phyloP scores from a whole-genome alignment of 768 basidiomycete species.

The Auriculariales sp. region DNA sequence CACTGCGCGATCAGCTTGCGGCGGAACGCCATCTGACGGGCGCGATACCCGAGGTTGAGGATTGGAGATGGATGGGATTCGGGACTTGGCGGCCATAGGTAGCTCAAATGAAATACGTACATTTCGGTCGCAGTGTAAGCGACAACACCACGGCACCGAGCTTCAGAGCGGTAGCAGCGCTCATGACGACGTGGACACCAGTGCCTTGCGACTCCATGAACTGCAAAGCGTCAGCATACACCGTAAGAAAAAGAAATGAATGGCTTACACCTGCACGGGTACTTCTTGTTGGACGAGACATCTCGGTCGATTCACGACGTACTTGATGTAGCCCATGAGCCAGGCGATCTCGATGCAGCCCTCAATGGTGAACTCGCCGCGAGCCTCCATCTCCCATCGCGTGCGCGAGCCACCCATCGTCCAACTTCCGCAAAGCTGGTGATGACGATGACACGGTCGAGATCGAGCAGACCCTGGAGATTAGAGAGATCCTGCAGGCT shows the following conservation, averaged over 20 bases:
- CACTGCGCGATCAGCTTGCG: conserved; percentile 90
- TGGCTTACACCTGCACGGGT: conserved; percentile 82
- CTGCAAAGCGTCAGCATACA: conserved; percentile 16
- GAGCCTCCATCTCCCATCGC: conserved; percentile 36
- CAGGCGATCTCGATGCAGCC: conserved; percentile 36
- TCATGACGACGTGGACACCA: conserved; percentile 96
- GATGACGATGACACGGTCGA: conserved; percentile 34
- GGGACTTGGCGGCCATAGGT: conserved; percentile 42
- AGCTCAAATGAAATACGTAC: conserved; percentile 26
- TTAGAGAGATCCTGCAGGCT: conserved; percentile 22
- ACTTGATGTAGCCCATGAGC: conserved; percentile 34
- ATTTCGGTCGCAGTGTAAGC: conserved; percentile 94
- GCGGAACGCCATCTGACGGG: conserved; percentile 90
- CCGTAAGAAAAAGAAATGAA: not conserved
- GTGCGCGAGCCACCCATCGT: conserved; percentile 31
- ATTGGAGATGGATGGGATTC: conserved; percentile 66
- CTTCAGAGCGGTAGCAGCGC: conserved; percentile 86
- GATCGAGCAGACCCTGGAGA: conserved; percentile 28
- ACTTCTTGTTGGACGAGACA: conserved; percentile 93
- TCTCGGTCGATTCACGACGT: conserved; percentile 86
- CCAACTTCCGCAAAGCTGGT: conserved; percentile 36
- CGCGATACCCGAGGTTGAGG: conserved; percentile 76
- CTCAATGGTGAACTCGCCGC: conserved; percentile 31
- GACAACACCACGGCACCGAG: conserved; percentile 87
- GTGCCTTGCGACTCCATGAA: conserved; percentile 97